Evolutionary conservation across 305 asterid genomes (phyloP).

Genomic region (Fraxinus nigra): DNA sequence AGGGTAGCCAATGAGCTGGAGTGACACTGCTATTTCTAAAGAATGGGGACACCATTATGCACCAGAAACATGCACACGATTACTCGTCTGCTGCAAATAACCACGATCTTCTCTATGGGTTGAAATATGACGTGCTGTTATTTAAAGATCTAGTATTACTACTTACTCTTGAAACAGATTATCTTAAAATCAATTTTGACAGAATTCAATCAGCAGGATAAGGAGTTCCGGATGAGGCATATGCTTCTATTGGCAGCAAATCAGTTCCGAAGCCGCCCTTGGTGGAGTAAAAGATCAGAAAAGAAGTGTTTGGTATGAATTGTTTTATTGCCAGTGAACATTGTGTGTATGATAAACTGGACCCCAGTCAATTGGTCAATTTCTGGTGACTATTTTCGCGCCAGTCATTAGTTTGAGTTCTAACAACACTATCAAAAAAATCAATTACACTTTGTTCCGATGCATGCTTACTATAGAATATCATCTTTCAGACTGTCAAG

Average conservation of each 20-base stretch:
- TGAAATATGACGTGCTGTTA: background rate
- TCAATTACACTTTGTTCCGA: background rate
- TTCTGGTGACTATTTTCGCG: slow-evolving; percentile 31
- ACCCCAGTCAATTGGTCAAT: slow-evolving; percentile 21
- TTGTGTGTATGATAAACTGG: slow-evolving; percentile 26
- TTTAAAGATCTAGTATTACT: background rate
- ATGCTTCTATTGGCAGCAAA: slow-evolving; percentile 31
- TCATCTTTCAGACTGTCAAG: background rate
- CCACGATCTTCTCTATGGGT: background rate
- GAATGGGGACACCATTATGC: background rate
- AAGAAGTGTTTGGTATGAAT: slow-evolving; percentile 37
- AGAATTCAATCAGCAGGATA: slow-evolving; percentile 22
- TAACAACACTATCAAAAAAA: background rate
- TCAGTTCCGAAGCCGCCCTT: slow-evolving; percentile 30
- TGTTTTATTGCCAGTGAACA: slow-evolving; percentile 19
- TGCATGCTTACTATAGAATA: background rate
- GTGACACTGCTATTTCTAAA: background rate
- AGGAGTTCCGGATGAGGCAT: slow-evolving; percentile 37
- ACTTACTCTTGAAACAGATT: background rate
- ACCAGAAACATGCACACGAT: background rate
- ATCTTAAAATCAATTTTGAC: background rate
- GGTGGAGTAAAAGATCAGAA: slow-evolving; percentile 39
- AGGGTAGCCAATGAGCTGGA: background rate
- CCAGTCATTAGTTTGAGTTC: slow-evolving; percentile 18
- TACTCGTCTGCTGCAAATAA: background rate